Conservation (phyloP, 768 basidiomycete species). For the Glaciozyma antarctica region DNA sequence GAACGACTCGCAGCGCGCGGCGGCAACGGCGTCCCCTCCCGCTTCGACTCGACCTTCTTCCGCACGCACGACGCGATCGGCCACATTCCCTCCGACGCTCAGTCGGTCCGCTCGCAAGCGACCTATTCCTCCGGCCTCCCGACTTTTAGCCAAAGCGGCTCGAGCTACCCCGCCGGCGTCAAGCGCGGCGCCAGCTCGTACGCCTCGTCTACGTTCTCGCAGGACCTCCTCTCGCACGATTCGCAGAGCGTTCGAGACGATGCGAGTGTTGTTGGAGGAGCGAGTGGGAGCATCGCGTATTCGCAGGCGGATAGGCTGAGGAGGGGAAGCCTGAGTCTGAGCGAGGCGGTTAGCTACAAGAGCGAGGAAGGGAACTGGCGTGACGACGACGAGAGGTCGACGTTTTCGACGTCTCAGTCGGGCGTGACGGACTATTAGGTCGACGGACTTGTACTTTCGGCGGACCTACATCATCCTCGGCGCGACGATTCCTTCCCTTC, state of each 20-base stretch:
- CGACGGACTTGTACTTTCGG: no score
- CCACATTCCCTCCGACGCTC: constrained; percentile 89
- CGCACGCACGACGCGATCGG: constrained; percentile 86
- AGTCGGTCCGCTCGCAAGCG: constrained; percentile 91
- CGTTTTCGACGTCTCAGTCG: constrained; percentile 14
- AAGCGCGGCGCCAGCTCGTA: constrained; percentile 55
- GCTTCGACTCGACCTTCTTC: constrained; percentile 93
- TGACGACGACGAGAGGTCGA: constrained; percentile 10
- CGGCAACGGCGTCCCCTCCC: constrained; percentile 80
- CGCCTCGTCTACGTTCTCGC: constrained; percentile 44
- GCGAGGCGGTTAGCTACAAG: constrained; percentile 29
- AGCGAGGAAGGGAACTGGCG: constrained; percentile 15
- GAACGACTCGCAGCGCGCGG: constrained; percentile 46
- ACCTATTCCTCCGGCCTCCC: constrained; percentile 88
- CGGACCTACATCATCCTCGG: no score
- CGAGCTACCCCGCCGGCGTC: constrained; percentile 49
- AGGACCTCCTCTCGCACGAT: constrained; percentile 29
- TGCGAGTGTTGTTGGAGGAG: constrained; percentile 42
- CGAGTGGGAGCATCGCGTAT: constrained; percentile 55
- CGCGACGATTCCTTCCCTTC: no score
- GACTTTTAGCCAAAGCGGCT: constrained; percentile 56
- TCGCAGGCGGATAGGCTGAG: constrained; percentile 84
- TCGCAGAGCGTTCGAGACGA: constrained; percentile 61
- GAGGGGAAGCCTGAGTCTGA: constrained; percentile 54
- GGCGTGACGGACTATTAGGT: constrained; percentile 27